Base-by-base conservation (phyloP, 352 stramenopile species). In the Pythium scleroteichum region DNA sequence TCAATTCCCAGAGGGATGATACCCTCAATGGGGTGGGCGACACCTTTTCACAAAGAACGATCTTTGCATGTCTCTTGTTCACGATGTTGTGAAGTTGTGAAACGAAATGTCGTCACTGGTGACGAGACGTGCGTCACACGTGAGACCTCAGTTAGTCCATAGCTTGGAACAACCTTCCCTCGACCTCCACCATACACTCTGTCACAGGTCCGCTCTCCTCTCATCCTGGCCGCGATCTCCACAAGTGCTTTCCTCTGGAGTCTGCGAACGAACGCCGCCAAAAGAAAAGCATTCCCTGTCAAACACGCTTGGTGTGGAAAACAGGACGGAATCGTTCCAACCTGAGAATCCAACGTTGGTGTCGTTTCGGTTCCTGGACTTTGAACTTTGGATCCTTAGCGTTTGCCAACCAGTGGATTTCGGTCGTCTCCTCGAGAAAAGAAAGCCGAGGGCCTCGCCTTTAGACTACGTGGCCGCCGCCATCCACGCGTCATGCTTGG, bases 61-160 rank as follows among this genome's bases (percentile, higher is more conserved):
- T 26, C 50, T 3, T 46, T 27, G 32, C 24, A 29, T 6, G 46
- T 50, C 55, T 55, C 55, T 55, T 42, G 55, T 47, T 12, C 23
- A 4, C 8, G 6, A 1, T 2, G 6, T 32, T 55, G 26, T 24
- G 29, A 35, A 10, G 29, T 35, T 35, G 29, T 35, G 29, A 10
- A 10, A 5, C 24, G 42, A 19, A 29, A 48, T 27, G 55, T 62
- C 55, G 55, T 42, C 32, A 26, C 53, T 46, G 24, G 42, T 63
- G 55, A 63, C 47, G 55, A 41, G 12, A 16, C 45, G 24, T 20
- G 13, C 39, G 47, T 64, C 56, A 64, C 39, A 32, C 24, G 47
- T 52, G 46, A 50, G 24, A 62, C 55, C 55, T 62, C 38, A 50
- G 32, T 19, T 52, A 5, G 17, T n/a, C 12, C 24, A 41, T n/a